phyloP scores from a whole-genome alignment of 1,139 yeast species.

The Eremothecium cymbalariae region DNA sequence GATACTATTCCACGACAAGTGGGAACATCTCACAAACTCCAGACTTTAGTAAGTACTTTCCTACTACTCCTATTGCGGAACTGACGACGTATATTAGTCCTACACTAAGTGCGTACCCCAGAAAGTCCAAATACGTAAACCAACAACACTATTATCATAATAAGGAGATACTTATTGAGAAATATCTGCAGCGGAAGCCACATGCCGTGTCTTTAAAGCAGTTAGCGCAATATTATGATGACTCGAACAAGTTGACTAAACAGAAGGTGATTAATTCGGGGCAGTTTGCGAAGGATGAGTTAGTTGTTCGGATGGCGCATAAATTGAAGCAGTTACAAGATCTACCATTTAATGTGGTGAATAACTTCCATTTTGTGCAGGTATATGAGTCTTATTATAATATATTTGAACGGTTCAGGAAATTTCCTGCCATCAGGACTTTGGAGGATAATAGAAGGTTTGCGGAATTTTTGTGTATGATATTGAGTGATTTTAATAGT shows the following conservation, averaged over 20 bases:
- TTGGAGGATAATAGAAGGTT: constrained; percentile 68
- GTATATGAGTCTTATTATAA: constrained; percentile 84
- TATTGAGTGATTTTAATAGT: constrained; percentile 67
- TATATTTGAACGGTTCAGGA: constrained; percentile 78
- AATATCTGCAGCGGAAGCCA: constrained; percentile 59
- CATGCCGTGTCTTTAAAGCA: constrained; percentile 86
- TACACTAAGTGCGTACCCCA: constrained; percentile 28
- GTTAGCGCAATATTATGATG: constrained; percentile 80
- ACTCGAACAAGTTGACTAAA: constrained; percentile 45
- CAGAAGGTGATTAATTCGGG: constrained; percentile 77
- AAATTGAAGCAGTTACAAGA: constrained; percentile 71
- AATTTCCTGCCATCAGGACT: constrained; percentile 55
- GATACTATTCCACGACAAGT: no score
- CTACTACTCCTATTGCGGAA: constrained; percentile 26
- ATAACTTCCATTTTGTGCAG: constrained; percentile 75
- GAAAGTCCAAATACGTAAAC: constrained; percentile 34
- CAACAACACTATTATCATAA: constrained; percentile 82
- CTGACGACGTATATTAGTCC: constrained; percentile 28
- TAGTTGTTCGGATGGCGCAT: constrained; percentile 77
- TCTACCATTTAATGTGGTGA: constrained; percentile 75
- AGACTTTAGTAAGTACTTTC: constrained; percentile 29
- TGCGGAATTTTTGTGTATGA: constrained; percentile 51
- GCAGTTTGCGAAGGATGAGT: constrained; percentile 76
- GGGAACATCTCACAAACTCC: constrained; percentile 26
- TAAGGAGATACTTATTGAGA: constrained; percentile 48